phyloP scores from a whole-genome alignment of 1,139 yeast genomes.

The Saccharomyces pastorianus region DNA sequence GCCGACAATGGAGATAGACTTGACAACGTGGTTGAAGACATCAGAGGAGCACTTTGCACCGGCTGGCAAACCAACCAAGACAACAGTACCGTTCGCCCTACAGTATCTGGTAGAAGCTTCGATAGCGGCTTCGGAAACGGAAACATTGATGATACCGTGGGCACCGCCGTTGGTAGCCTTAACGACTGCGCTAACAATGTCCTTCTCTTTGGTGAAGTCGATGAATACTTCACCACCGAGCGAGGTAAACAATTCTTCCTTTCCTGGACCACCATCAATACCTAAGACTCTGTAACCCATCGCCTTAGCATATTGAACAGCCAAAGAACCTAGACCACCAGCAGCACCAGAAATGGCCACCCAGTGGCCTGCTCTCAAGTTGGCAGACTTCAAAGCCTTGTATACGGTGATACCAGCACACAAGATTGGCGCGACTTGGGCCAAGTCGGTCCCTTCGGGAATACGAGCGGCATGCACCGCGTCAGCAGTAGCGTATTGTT shows the following conservation, averaged over 20 bases:
- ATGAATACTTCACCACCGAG: slow-evolving; percentile 53
- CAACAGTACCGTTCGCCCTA: slow-evolving; percentile 53
- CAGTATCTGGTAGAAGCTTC: slow-evolving; percentile 49
- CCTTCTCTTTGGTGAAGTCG: slow-evolving; percentile 47
- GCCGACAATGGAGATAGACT: slow-evolving; percentile 47
- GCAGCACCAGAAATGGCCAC: slow-evolving; percentile 60
- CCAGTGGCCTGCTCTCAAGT: slow-evolving; percentile 51
- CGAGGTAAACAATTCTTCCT: slow-evolving; percentile 41
- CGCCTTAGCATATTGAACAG: slow-evolving; percentile 56
- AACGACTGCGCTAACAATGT: slow-evolving; percentile 42
- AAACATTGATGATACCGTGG: slow-evolving; percentile 55
- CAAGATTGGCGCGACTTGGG: slow-evolving; percentile 51
- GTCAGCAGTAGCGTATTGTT: slow-evolving; percentile 60
- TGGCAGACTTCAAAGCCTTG: slow-evolving; percentile 58
- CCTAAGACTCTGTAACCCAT: slow-evolving; percentile 57
- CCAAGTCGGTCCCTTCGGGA: slow-evolving; percentile 50
- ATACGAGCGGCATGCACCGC: slow-evolving; percentile 58
- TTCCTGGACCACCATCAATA: slow-evolving; percentile 56
- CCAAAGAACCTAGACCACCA: slow-evolving; percentile 62
- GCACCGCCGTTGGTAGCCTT: slow-evolving; percentile 53
- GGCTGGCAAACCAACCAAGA: slow-evolving; percentile 58
- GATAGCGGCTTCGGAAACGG: slow-evolving; percentile 52
- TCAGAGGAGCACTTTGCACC: slow-evolving; percentile 47
- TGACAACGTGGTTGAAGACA: slow-evolving; percentile 49
- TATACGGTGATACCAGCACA: slow-evolving; percentile 66